phyloP scores from a whole-genome alignment of 192 early-diverging fungal genomes.

The Gigaspora rosea region DNA sequence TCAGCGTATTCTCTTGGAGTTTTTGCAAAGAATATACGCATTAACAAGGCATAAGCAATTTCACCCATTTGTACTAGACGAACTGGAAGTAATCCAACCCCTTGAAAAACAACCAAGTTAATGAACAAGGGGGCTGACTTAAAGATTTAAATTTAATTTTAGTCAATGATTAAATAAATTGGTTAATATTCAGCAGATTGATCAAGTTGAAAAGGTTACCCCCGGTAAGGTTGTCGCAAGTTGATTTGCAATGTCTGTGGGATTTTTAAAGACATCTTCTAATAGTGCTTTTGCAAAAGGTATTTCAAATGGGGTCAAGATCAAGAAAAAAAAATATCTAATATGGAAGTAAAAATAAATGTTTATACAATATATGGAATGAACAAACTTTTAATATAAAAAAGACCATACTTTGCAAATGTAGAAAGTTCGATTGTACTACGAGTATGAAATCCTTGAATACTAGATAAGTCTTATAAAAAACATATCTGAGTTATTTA shows the following conservation, averaged over 20 bases:
- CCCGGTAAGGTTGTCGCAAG: slow-evolving; percentile 68
- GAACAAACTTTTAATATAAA: neutral
- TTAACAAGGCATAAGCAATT: slow-evolving; percentile 56
- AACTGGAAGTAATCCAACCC: slow-evolving; percentile 69
- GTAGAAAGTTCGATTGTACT: slow-evolving; percentile 46
- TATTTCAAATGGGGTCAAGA: slow-evolving; percentile 75
- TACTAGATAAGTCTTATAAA: slow-evolving; percentile 39
- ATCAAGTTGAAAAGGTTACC: slow-evolving; percentile 32
- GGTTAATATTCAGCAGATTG: neutral
- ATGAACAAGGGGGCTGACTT: slow-evolving; percentile 78
- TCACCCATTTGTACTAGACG: slow-evolving; percentile 70
- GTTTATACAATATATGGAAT: neutral
- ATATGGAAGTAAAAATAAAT: neutral
- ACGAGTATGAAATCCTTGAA: slow-evolving; percentile 46
- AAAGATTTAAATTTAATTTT: slow-evolving; percentile 17
- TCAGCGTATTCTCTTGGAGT: slow-evolving; percentile 82
- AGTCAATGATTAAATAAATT: neutral
- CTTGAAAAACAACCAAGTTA: slow-evolving; percentile 71
- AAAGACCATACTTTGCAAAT: slow-evolving; percentile 22
- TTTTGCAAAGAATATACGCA: slow-evolving; percentile 62
- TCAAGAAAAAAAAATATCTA: slow-evolving; percentile 75
- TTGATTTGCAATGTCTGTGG: slow-evolving; percentile 59
- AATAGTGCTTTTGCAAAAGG: slow-evolving; percentile 61
- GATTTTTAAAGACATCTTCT: slow-evolving; percentile 63
- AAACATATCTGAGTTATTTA: neutral